Conservation (phyloP, 192 early-diverging fungal genomes). For the Kickxella alabastrina region DNA sequence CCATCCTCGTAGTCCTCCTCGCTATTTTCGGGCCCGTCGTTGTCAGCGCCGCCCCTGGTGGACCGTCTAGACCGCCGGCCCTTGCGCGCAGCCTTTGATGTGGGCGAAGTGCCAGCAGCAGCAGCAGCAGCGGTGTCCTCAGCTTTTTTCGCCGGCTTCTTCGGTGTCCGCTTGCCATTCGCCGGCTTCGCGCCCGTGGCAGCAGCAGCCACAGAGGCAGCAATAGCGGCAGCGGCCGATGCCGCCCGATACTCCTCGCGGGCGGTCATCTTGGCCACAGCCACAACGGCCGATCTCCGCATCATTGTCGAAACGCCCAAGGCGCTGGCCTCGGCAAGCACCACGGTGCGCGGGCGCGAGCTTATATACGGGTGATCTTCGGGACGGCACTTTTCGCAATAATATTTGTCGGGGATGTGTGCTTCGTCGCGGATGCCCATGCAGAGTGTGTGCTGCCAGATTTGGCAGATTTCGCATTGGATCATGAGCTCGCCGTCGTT, state of each 20-base stretch:
- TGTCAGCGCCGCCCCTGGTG: constrained; percentile 1
- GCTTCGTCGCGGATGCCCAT: constrained; percentile 71
- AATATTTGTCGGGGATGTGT: constrained; percentile 85
- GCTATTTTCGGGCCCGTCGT: constrained; percentile 2
- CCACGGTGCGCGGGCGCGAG: constrained; percentile 39
- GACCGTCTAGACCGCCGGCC: neutral
- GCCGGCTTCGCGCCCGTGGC: constrained; percentile 5
- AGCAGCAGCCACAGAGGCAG: constrained; percentile 31
- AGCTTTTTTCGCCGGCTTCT: constrained; percentile 3
- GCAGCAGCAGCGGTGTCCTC: too few relatives aligned
- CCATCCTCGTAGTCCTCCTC: neutral
- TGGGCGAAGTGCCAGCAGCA: neutral
- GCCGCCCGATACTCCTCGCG: constrained; percentile 44
- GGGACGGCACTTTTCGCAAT: constrained; percentile 87
- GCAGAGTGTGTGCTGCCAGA: constrained; percentile 95
- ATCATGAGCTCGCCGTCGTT: constrained; percentile 79
- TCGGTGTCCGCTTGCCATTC: neutral
- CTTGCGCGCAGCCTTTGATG: constrained; percentile 5
- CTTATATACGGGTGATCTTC: constrained; percentile 67
- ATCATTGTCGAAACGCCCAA: constrained; percentile 45
- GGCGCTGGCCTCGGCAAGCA: constrained; percentile 35
- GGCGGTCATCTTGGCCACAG: constrained; percentile 47
- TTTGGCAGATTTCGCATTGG: constrained; percentile 88
- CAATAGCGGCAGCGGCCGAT: constrained; percentile 33
- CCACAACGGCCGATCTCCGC: constrained; percentile 47